Evolutionary conservation across 1,139 yeast species (phyloP).

Genomic region (Blastobotrys malaysiensis): DNA sequence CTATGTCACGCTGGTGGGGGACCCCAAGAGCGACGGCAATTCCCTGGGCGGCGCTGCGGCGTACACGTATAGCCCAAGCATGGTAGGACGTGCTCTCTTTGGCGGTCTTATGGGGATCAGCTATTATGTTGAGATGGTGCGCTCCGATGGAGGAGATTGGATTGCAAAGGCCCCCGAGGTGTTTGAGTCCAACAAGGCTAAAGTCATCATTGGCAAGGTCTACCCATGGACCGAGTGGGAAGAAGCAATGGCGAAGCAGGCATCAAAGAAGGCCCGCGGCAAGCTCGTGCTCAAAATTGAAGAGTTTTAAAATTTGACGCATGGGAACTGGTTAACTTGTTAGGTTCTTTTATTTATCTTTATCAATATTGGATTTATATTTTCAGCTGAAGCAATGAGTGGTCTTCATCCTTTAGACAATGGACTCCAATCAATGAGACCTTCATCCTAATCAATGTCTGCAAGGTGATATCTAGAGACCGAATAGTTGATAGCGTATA

Average conservation of each 20-base stretch:
- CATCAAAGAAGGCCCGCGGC: conserved; percentile 51
- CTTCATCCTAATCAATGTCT: no score
- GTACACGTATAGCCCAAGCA: conserved; percentile 24
- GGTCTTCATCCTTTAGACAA: no score
- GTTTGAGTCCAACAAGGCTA: conserved; percentile 40
- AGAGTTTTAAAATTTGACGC: conserved; percentile 16
- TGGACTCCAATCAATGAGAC: no score
- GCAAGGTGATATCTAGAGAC: no score
- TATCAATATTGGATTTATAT: no score
- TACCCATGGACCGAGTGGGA: conserved; percentile 45
- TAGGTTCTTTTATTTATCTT: no score
- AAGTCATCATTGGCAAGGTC: conserved; percentile 49
- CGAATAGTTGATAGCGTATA: no score
- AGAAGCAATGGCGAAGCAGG: conserved; percentile 46
- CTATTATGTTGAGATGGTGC: conserved; percentile 26
- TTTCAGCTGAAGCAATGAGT: no score
- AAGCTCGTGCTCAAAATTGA: conserved; percentile 44
- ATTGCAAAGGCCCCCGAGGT: conserved; percentile 32
- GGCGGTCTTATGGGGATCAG: conserved; percentile 31
- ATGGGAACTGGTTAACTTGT: no score
- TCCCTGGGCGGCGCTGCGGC: conserved; percentile 21
- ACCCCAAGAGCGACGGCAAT: conserved; percentile 30
- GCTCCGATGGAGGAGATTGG: conserved; percentile 24
- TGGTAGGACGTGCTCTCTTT: conserved; percentile 30
- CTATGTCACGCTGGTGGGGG: conserved; percentile 52